A percentile compares a stretch with the other conserved stretches of the same genome.
Conservation (phyloP, 1,284 basidiomycete species). For the Sutorius eximius region DNA sequence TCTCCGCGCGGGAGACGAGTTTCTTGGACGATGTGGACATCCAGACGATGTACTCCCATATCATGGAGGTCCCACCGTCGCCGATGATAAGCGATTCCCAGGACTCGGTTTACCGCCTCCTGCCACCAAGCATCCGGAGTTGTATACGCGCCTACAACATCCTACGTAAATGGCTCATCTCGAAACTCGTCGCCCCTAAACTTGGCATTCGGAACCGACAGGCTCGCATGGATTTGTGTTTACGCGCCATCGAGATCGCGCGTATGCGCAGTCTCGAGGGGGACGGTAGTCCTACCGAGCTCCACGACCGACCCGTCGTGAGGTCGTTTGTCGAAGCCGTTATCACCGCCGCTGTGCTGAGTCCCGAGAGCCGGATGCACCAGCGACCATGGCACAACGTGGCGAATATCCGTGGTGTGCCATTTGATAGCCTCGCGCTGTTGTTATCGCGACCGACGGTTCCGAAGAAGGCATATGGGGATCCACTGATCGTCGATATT, state of each 20-base stretch:
- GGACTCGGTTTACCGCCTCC: conserved; percentile 66
- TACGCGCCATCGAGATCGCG: conserved; percentile 70
- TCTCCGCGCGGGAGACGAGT: conserved; percentile 53
- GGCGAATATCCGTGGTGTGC: conserved; percentile 54
- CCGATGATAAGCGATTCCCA: conserved; percentile 66
- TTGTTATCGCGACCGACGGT: conserved; percentile 54
- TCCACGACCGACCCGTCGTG: conserved; percentile 55
- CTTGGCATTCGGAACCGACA: conserved; percentile 65
- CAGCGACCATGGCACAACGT: conserved; percentile 72
- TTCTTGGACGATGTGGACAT: conserved; percentile 63
- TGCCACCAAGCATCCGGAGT: conserved; percentile 71
- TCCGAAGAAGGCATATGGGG: conserved; percentile 44
- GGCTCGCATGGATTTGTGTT: conserved; percentile 65
- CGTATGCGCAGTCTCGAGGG: conserved; percentile 56
- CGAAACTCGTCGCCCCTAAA: conserved; percentile 60
- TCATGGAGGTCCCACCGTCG: conserved; percentile 70
- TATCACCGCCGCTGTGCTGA: conserved; percentile 66
- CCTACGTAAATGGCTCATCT: conserved; percentile 73
- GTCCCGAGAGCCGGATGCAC: conserved; percentile 72
- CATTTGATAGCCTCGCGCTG: conserved; percentile 58
- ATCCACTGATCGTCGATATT: conserved; percentile 66
- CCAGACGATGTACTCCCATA: conserved; percentile 69
- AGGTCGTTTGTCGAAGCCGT: conserved; percentile 78
- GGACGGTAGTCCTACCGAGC: conserved; percentile 29
- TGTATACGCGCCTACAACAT: conserved; percentile 73